A percentile compares a stretch with the other conserved stretches of the same genome.
phyloP scores from a whole-genome alignment of 495 filamentous ascomycete genomes.

The Talaromyces liani region DNA sequence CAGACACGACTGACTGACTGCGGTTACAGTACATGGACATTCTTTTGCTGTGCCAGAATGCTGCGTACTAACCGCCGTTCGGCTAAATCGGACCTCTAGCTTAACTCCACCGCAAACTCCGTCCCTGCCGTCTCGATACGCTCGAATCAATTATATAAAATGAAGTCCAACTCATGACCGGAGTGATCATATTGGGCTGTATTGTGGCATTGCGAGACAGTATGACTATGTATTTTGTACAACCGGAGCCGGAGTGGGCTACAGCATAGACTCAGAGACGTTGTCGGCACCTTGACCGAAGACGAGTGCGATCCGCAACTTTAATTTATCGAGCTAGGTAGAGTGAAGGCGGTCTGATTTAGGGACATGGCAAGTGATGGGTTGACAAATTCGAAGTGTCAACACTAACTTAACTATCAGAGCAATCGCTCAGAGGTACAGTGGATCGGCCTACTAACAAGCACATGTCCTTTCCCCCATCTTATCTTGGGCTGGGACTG shows the following conservation, averaged over 20 bases:
- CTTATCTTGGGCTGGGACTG: no score
- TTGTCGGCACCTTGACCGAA: neutral
- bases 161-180: no score
- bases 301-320: neutral
- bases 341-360: no score
- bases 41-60: no score
- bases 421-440: neutral
- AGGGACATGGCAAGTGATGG: no score
- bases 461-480: neutral
- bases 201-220: neutral
- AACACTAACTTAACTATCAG: no score
- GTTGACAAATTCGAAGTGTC: neutral
- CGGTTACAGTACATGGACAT: no score
- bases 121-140: neutral
- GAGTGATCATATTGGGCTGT: neutral
- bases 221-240: neutral
- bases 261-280: neutral
- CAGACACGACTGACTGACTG: neutral
- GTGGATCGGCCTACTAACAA: neutral
- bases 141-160: no score
- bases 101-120: slow-evolving; percentile 6
- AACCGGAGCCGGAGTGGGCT: neutral
- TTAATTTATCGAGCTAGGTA: neutral
- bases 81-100: slow-evolving; percentile 2
- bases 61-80: neutral